Evolutionary conservation across 1,284 basidiomycete genomes (phyloP).

Genomic region (Coniferiporia weirii): DNA sequence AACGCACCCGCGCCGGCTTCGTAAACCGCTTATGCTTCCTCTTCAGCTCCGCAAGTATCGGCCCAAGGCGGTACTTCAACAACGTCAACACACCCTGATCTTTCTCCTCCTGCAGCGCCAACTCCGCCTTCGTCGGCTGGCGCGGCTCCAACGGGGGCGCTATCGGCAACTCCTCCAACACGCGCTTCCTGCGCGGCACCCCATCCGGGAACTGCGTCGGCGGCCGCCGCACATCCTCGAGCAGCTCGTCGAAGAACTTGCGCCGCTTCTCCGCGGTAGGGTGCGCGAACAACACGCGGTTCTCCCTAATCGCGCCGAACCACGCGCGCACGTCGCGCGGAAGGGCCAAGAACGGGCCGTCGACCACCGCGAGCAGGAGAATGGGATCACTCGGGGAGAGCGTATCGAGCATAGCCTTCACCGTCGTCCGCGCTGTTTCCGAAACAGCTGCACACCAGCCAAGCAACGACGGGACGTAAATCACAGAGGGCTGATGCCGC

Average conservation of each 20-base stretch:
- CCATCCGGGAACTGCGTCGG: slow-evolving; percentile 93
- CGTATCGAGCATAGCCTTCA: slow-evolving; percentile 88
- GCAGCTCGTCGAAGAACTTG: slow-evolving; percentile 73
- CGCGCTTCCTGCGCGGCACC: slow-evolving; percentile 74
- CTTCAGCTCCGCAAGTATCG: slow-evolving; percentile 85
- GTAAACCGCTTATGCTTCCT: slow-evolving; percentile 92
- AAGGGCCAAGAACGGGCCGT: slow-evolving; percentile 67
- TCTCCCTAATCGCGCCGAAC: slow-evolving; percentile 83
- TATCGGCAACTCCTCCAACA: slow-evolving; percentile 82
- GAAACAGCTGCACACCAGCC: slow-evolving; percentile 85
- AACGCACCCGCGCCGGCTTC: slow-evolving; percentile 71
- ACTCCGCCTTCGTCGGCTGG: slow-evolving; percentile 77
- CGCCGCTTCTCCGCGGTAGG: slow-evolving; percentile 58
- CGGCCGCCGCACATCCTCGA: slow-evolving; percentile 64
- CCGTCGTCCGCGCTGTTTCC: slow-evolving; percentile 80
- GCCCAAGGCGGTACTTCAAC: slow-evolving; percentile 83
- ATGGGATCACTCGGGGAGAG: slow-evolving; percentile 90
- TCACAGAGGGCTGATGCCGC: slow-evolving; percentile 91
- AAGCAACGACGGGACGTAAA: slow-evolving; percentile 88
- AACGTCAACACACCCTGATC: slow-evolving; percentile 79
- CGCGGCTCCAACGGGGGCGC: slow-evolving; percentile 89
- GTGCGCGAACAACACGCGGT: slow-evolving; percentile 57
- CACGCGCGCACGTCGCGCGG: slow-evolving; percentile 84
- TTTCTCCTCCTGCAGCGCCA: slow-evolving; percentile 78
- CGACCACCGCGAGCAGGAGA: slow-evolving; percentile 84